Evolutionary conservation across 345 rosid species (phyloP).

Genomic region (Sisymbrium irio): DNA sequence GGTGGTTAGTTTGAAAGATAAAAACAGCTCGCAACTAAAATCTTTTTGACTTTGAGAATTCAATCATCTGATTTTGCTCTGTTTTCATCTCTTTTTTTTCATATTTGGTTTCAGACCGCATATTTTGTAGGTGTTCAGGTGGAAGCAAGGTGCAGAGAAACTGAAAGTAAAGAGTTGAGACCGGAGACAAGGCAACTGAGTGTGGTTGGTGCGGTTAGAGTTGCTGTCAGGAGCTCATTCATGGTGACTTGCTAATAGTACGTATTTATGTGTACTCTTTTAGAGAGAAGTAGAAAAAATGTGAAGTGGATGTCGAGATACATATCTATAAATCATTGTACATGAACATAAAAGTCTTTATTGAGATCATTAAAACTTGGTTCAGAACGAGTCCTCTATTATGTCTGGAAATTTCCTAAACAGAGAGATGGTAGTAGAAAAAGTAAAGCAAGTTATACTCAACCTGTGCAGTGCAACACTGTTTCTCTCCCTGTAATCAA

Average conservation of each 20-base stretch:
- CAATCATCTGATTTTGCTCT: constrained; percentile 9
- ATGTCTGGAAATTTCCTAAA: too few relatives aligned
- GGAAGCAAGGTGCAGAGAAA: constrained; percentile 50
- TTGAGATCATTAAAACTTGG: neutral
- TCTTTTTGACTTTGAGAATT: neutral
- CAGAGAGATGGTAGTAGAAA: too few relatives aligned
- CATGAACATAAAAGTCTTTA: neutral
- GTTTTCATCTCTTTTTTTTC: neutral
- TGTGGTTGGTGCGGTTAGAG: constrained; percentile 77
- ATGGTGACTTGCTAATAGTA: constrained; percentile 39
- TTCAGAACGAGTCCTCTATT: too few relatives aligned
- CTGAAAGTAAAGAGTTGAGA: constrained; percentile 49
- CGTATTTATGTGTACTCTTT: too few relatives aligned
- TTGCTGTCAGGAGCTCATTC: constrained; percentile 74
- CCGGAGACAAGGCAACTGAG: constrained; percentile 76
- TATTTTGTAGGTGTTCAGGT: constrained; percentile 74
- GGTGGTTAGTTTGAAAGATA: neutral
- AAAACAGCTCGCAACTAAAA: neutral
- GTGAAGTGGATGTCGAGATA: neutral
- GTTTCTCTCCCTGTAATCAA: too few relatives aligned
- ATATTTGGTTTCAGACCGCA: constrained; percentile 54
- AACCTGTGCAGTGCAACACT: too few relatives aligned
- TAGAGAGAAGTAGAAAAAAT: neutral
- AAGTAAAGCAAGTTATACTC: too few relatives aligned
- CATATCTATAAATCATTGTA: neutral